Evolutionary conservation across 2,329 filamentous ascomycete species (phyloP), one percentile per base, ranked within the genome.

Genomic region (Claviceps citrina): DNA sequence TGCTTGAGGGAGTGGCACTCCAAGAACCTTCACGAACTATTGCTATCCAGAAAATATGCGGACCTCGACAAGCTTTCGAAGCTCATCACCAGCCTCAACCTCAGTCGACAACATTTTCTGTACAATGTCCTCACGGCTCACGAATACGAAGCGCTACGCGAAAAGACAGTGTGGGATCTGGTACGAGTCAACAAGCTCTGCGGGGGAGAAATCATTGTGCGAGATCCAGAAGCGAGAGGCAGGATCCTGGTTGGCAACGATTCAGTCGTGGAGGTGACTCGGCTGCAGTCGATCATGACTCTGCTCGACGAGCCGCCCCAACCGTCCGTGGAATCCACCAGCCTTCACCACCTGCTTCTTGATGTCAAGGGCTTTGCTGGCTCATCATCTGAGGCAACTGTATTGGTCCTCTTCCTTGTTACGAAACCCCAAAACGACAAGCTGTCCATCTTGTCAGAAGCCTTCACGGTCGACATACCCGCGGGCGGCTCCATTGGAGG

Each of bases 1-100:
- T 98, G 91, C 57, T 64, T 98, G 46, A 77, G 91, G 50, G 91
- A 98, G 70, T 98, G 91, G 93, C 89, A 98, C 63, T 93, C 91
- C 16, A 94, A 87, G 15, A 93, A 95, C 55, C 70, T 98, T 13
- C 93, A 98, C 62, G 85, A 93, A 56, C 69, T 96, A 19, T 71
- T 98, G 1, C 72, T 98, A 7, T 77, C 78, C 16, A 75, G 85
- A 44, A 78, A 87, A 56, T 98, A 98, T 60, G 65, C 71, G 37
- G 73, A 79, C 40, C 66, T 98, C 41, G 85, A 93, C 51, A 77
- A 81, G 46, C 77, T 96, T 56, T 83, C 85, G 1, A 72, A 73
- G 42, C 70, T 96, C 40, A 82, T 95, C 33, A 74, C 78, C 37
- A 76, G 78, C n/a, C 69, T 98, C 45, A 89, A 95, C 59, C 70